Conservation (phyloP, 768 basidiomycete genomes). For the Leccinum uliginosum region DNA sequence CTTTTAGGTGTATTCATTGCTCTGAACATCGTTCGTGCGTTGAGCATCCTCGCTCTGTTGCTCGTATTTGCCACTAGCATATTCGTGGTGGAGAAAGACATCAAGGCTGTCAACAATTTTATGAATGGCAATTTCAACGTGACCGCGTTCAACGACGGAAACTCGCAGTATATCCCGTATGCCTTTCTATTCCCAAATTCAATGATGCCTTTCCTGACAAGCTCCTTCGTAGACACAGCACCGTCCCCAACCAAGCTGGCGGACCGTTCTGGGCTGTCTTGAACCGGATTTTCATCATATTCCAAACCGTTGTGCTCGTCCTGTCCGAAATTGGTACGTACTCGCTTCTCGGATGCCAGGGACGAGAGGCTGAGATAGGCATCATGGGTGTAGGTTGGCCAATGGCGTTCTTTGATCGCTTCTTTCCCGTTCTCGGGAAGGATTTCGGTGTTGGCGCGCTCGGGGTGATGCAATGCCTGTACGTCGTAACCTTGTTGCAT, state of each 20-base stretch:
- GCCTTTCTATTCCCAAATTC: conserved; percentile 14
- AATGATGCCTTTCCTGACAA: not conserved
- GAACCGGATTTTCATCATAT: conserved; percentile 79
- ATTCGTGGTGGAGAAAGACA: conserved; percentile 67
- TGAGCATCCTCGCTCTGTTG: conserved; percentile 76
- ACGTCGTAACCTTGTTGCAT: conserved; percentile 27
- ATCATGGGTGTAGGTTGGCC: conserved; percentile 54
- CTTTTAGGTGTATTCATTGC: conserved; percentile 55
- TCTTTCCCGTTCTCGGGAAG: conserved; percentile 85
- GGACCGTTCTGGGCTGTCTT: conserved; percentile 91
- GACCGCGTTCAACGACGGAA: conserved; percentile 38
- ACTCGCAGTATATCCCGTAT: conserved; percentile 82
- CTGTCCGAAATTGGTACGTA: conserved; percentile 38
- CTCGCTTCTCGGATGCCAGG: no score
- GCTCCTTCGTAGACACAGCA: conserved; percentile 50
- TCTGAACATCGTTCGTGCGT: conserved; percentile 68
- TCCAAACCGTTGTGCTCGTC: conserved; percentile 73
- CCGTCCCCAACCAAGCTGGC: conserved; percentile 91
- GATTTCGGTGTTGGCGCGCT: conserved; percentile 84
- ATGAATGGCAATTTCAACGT: conserved; percentile 34
- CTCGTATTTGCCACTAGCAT: conserved; percentile 79
- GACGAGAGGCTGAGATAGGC: not conserved
- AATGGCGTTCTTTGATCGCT: conserved; percentile 72
- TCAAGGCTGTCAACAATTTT: conserved; percentile 71
- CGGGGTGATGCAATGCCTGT: conserved; percentile 85